Base-by-base conservation (phyloP, 768 basidiomycete genomes). In the Naganishia onofrii region DNA sequence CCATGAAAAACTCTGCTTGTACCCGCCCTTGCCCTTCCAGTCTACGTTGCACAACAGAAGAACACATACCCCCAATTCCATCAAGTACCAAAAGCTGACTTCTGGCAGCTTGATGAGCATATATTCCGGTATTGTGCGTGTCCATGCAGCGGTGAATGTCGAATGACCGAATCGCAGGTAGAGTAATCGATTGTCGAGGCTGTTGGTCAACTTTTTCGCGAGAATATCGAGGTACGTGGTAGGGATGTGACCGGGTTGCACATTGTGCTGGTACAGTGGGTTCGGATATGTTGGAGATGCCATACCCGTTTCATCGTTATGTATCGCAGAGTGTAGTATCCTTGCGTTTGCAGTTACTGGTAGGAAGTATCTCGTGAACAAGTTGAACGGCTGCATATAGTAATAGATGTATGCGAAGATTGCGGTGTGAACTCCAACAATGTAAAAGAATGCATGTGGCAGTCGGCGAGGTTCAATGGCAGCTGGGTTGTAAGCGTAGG, bases 91-190 rank as follows among this genome's bases (percentile, higher is more conserved):
- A 26, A 29, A 42, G 23, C 36, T 28, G 38, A 63, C 60, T 44
- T 63, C 60, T 12, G 60, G 38, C 28, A 63, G 60, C 32, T 63
- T 68, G 54, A 56, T 31, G 21, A 68, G 52, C 67, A 68, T 54
- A 19, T 44, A 56, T 31, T 68, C 67, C 10, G 29, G 52, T 5
- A 38, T 28, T 1, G 52, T 31, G n/a, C 54, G 29, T 13, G 67
- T 31, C 67, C 67, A 68, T n/a, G 52, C 54, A 2, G 67, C 52
- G 2, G 67, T 54, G 3, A 77, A 26, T 7, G 74, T 34, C 0
- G 48, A 34, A 72, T 79, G 78, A 7, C 76, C 78, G 67, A 71
- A 77, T 66, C 74, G 71, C 19, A 71, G 51, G 66, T 79, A 79
- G 15, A 75, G 58, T 13, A 73, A 44, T 28, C 78, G 71, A 38